Percentiles rank a stretch among this genome's conserved stretches.
These are phyloP conservation scores for Sugiyamaella qingdaonensis DNA, from an alignment of 805 yeast genomes.

Conservation along the genomic window DNA sequence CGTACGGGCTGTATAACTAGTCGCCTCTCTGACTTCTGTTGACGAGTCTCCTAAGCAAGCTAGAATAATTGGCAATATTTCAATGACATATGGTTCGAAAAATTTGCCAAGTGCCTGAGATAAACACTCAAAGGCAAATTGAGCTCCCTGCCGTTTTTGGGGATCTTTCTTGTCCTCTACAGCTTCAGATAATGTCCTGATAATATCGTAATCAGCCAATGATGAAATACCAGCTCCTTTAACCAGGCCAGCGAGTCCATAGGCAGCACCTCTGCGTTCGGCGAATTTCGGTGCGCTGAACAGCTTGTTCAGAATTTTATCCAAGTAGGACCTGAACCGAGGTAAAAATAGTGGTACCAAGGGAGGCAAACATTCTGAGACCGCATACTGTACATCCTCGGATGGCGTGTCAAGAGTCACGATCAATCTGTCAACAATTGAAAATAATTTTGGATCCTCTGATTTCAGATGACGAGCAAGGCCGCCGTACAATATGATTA, in stretches of 20 bases:
- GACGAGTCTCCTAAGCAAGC: constrained; percentile 79
- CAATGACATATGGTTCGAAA: constrained; percentile 94
- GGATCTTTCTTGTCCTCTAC: constrained; percentile 81
- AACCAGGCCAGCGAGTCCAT: constrained; percentile 90
- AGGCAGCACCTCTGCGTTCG: constrained; percentile 89
- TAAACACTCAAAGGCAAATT: constrained; percentile 78
- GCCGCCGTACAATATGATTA: constrained; percentile 84
- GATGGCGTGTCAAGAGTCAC: constrained; percentile 81
- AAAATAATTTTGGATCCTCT: constrained; percentile 58
- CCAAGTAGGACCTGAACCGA: constrained; percentile 52
- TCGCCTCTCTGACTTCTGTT: constrained; percentile 84
- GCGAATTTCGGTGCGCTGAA: constrained; percentile 41
- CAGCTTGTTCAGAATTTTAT: constrained; percentile 54
- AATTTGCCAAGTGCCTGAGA: constrained; percentile 68
- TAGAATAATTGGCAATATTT: constrained; percentile 75
- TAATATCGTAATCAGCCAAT: constrained; percentile 68
- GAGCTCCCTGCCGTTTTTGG: constrained; percentile 78
- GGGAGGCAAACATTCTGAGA: constrained; percentile 82
- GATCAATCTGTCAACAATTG: constrained; percentile 65
- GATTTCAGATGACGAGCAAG: constrained; percentile 77
- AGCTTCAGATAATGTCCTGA: constrained; percentile 71
- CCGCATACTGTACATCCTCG: constrained; percentile 84
- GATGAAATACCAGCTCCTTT: constrained; percentile 85
- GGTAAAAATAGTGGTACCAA: constrained; percentile 51
- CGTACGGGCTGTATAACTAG: constrained; percentile 77